Base-by-base conservation (phyloP, 768 basidiomycete genomes). In the Amylocystis lapponica region DNA sequence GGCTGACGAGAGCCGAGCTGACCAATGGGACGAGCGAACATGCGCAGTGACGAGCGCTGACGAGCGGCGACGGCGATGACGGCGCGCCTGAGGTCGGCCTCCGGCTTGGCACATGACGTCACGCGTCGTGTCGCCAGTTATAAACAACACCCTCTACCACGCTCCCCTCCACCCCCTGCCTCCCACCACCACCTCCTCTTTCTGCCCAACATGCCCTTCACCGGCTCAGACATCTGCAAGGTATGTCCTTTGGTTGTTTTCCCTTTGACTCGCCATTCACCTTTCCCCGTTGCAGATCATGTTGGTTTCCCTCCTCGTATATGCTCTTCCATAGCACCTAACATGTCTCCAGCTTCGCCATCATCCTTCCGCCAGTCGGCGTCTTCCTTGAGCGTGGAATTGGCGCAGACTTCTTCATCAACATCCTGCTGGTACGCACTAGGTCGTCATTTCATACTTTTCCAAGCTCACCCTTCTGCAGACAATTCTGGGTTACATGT, bases 311-410 rank as follows among this genome's bases (percentile, higher is more conserved):
- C 20, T 32, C 27, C 41, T 38, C 21, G 16, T 6, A n/a, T 32
- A 13, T 8, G 39, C 16, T 27, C 37, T 13, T 20, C 23, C n/a
- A 27, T 19, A 19, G 19, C 16, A 20, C 21, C 27, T 31, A 26
- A 35, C 13, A 16, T 23, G 21, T 44, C 35, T 36, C 5, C 51
- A 84, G 79, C 47, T 54, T 79, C 42, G 86, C 86, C 46, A 71
- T 90, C 64, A 52, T 89, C 59, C 54, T 90, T 12, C 88, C 90
- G 9, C 92, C 92, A 46, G 59, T 95, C 2, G 90, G 83, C 43
- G 92, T 95, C 20, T 91, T 92, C 68, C 66, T 94, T 20, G 90
- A 94, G 68, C 75, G 87, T 41, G 92, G 92, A 20, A 93, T 89
- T 59, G 67, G 70, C 27, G 78, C 75, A 17, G 89, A 93, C 61